Evolutionary conservation across 495 filamentous ascomycete genomes (phyloP), one percentile per base, ranked within the genome.

Genomic region (Stereocaulon alpinum): DNA sequence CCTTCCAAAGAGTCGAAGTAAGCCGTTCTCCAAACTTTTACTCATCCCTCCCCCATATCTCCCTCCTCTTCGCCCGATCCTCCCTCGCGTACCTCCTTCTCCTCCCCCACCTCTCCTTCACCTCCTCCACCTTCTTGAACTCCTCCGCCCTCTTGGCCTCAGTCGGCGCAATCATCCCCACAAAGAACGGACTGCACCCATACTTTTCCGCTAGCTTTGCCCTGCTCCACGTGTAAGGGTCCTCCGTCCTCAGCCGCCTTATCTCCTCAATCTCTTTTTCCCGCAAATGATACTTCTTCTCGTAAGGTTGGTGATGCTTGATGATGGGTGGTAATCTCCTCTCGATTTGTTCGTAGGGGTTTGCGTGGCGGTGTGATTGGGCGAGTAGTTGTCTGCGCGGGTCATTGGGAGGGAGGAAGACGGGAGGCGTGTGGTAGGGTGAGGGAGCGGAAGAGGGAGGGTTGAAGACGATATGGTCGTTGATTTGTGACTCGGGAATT

Each of bases 391-490:
- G 71, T 58, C 83, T 82, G 32, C 92, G 85, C 9, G 80, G 80
- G 74, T 98, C 94, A 60, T 77, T 74, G 61, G 76, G 74, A 32
- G 93, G 94, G 17, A 98, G 84, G 75, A 98, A 98, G 63, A 88
- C 91, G 58, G 82, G 76, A 34, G 93, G 93, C 4, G 93, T 98
- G 70, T 94, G 82, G 70, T 85, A 88, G 40, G 91, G 85, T 20
- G 82, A 87, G 2, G 94, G 81, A 0, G 82, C 80, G 37, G 88
- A 83, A n/a, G 91, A 86, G 7, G 93, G 93, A 44, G 93, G 93
- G 74, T 96, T 97, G 84, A 86, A 91, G 73, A 98, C 84, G 70
- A 97, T 88, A 64, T 88, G 79, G 63, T 84, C 76, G 58, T 72
- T 66, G 5, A 64, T 29, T 43, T 79, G 71, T 29, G 74, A 67